These are phyloP conservation scores for Hymenoscyphus infarciens DNA, from an alignment of 2,329 filamentous ascomycete genomes.

Conservation along the genomic window DNA sequence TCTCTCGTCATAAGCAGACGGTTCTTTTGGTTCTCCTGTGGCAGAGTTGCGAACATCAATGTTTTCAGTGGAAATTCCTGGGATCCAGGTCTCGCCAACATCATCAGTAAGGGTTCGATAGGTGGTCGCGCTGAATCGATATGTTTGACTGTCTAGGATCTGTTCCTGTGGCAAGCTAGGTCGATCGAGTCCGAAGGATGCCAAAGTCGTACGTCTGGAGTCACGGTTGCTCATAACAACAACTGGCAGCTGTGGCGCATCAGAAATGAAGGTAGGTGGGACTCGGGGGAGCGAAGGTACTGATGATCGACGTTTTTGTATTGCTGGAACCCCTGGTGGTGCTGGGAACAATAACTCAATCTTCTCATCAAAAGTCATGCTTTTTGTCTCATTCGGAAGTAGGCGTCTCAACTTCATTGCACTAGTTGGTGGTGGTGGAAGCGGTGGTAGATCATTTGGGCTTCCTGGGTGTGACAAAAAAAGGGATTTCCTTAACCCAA, in stretches of 20 bases:
- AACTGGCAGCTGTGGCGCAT: conserved; percentile 22
- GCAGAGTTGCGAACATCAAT: conserved; percentile 15
- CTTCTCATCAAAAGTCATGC: conserved; percentile 58
- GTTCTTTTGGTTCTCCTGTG: conserved; percentile 8
- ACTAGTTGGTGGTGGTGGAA: conserved; percentile 43
- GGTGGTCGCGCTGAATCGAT: conserved; percentile 35
- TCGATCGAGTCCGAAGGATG: conserved; percentile 18
- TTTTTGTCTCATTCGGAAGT: conserved; percentile 51
- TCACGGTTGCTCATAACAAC: conserved; percentile 27
- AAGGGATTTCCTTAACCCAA: conserved; percentile 45
- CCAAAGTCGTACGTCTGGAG: conserved; percentile 33
- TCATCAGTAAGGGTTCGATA: conserved; percentile 36
- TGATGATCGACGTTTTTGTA: conserved; percentile 38
- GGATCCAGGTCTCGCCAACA: conserved; percentile 39
- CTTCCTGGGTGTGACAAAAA: conserved; percentile 44
- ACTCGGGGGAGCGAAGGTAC: conserved; percentile 44
- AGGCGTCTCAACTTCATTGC: conserved; percentile 40
- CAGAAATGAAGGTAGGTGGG: conserved; percentile 28
- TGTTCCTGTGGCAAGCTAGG: conserved; percentile 12
- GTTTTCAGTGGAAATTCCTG: conserved; percentile 31
- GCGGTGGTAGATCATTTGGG: conserved; percentile 48
- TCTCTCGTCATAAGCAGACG: conserved; percentile 28
- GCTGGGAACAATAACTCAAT: conserved; percentile 49
- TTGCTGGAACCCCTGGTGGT: conserved; percentile 31
- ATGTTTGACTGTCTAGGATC: conserved; percentile 13